Evolutionary conservation across 306 rosid species (phyloP).

Genomic region (Acacia crassicarpa): DNA sequence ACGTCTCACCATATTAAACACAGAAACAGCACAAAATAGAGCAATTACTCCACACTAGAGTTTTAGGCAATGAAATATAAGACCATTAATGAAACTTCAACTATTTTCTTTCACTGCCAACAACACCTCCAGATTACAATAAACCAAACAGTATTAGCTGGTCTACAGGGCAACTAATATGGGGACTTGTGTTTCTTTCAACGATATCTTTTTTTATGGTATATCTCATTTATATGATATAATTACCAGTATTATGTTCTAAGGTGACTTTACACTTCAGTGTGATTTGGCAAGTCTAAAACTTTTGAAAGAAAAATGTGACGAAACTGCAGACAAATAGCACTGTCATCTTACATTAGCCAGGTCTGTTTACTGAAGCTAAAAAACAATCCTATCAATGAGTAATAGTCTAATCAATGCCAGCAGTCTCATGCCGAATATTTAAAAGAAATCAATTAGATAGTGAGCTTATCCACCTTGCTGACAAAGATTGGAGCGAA

Average conservation of each 20-base stretch:
- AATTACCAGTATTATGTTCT: too few relatives aligned
- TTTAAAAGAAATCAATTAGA: background rate
- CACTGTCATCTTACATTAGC: background rate
- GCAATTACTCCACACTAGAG: background rate
- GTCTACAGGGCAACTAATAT: background rate
- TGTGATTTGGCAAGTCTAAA: background rate
- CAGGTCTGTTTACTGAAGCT: background rate
- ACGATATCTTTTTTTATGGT: background rate
- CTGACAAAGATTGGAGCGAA: background rate
- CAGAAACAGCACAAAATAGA: background rate
- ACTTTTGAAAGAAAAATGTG: background rate
- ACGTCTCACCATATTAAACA: background rate
- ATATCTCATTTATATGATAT: background rate
- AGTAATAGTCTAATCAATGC: background rate
- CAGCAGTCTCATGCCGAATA: background rate
- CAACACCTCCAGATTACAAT: background rate
- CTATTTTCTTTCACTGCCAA: background rate
- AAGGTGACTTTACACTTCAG: background rate
- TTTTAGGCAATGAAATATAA: background rate
- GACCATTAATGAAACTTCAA: background rate
- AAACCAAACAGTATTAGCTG: background rate
- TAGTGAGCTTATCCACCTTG: background rate
- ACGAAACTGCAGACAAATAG: background rate
- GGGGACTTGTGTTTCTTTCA: background rate
- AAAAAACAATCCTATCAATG: background rate